Evolutionary conservation across 768 basidiomycete species (phyloP).

Genomic region (Flagelloscypha sp.): DNA sequence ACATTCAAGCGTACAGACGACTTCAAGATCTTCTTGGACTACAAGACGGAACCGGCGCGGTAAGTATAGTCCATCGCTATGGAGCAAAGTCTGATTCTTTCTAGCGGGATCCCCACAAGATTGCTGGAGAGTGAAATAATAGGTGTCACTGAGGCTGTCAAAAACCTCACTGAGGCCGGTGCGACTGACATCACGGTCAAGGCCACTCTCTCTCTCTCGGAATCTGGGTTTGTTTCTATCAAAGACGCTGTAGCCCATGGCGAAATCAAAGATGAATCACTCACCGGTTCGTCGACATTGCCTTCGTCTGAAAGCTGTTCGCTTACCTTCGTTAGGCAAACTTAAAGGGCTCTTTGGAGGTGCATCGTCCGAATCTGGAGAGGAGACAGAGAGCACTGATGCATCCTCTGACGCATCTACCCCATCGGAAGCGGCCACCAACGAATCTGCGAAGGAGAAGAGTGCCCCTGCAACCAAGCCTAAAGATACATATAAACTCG

Average conservation of each 20-base stretch:
- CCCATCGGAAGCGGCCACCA: constrained; percentile 19
- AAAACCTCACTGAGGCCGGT: constrained; percentile 77
- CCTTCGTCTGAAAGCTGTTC: constrained; percentile 6
- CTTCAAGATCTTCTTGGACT: constrained; percentile 69
- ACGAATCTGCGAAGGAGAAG: constrained; percentile 29
- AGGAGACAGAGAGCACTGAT: constrained; percentile 28
- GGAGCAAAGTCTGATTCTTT: constrained; percentile 4
- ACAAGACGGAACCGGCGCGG: constrained; percentile 58
- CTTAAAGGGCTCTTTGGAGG: constrained; percentile 83
- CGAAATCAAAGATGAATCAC: constrained; percentile 73
- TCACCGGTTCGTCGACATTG: constrained; percentile 46
- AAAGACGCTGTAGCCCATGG: constrained; percentile 73
- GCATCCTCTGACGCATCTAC: constrained; percentile 25
- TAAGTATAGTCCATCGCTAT: constrained; percentile 27
- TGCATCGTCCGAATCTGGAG: constrained; percentile 27
- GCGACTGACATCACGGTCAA: constrained; percentile 80
- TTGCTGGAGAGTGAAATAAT: constrained; percentile 66
- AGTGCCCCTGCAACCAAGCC: constrained; percentile 24
- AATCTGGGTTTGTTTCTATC: constrained; percentile 79
- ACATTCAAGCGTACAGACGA: constrained; percentile 83
- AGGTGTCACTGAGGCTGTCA: constrained; percentile 69
- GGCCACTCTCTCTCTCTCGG: constrained; percentile 73
- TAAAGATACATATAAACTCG: constrained; percentile 43
- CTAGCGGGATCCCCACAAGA: constrained; percentile 63
- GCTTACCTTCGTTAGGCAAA: constrained; percentile 42